Percentiles rank a stretch among this genome's conserved stretches.
These are phyloP conservation scores for Porcisia hertigi DNA, from an alignment of 208 protist genomes.

Conservation along the genomic window DNA sequence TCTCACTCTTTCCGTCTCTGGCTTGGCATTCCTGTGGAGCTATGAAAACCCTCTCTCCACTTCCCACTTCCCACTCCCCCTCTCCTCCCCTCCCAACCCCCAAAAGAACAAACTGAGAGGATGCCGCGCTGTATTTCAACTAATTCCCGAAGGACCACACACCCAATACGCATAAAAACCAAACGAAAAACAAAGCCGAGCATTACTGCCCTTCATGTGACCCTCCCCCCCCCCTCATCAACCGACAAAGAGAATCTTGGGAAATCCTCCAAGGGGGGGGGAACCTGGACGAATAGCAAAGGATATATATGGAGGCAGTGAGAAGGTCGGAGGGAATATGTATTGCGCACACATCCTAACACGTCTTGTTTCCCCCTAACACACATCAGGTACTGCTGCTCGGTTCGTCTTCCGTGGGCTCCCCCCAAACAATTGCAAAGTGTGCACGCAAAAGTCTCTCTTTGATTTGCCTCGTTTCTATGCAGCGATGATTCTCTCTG, in stretches of 20 bases:
- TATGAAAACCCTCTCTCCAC: not conserved
- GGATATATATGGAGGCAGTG: not conserved
- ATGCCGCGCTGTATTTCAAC: not conserved
- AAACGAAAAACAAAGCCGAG: not conserved
- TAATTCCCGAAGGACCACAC: not conserved
- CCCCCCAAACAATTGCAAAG: not conserved
- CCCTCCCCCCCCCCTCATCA: too few species aligned
- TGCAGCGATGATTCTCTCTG: slow-evolving; percentile 2
- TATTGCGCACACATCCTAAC: not conserved
- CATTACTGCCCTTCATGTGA: not conserved
- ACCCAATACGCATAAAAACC: not conserved
- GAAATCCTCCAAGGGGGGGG: too few species aligned
- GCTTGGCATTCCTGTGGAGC: not conserved
- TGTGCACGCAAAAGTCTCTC: not conserved
- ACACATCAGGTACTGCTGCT: not conserved
- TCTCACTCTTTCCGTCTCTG: not conserved
- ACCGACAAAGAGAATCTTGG: too few species aligned
- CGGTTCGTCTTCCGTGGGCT: not conserved
- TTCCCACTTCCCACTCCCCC: not conserved
- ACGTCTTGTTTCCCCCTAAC: not conserved
- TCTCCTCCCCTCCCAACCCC: too few species aligned
- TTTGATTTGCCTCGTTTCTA: not conserved
- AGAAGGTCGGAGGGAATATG: not conserved
- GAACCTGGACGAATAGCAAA: not conserved
- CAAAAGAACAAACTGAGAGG: too few species aligned